Evolutionary conservation across 2,329 filamentous ascomycete species (phyloP).

Genomic region (Trichocomaceae sp.): DNA sequence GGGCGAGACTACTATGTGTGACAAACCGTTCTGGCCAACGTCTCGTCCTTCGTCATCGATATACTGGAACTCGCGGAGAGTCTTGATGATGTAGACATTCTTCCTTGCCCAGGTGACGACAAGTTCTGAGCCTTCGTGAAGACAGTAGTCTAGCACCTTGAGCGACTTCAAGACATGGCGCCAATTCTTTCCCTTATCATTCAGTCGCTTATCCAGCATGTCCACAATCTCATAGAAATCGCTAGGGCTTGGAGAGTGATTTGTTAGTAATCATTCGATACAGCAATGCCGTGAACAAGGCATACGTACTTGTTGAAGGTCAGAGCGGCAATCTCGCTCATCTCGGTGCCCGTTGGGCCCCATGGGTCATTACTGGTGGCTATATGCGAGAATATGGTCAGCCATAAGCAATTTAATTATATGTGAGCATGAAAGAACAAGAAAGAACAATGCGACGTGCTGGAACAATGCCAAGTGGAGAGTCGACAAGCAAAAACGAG

Average conservation of each 20-base stretch:
- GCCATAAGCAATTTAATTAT: not conserved
- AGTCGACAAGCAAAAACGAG: not conserved
- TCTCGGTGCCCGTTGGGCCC: constrained; percentile 95
- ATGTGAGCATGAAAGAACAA: not conserved
- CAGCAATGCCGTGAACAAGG: not conserved
- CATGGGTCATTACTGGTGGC: constrained; percentile 98
- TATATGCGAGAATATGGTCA: constrained; percentile 34
- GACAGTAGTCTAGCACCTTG: constrained; percentile 95
- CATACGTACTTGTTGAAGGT: constrained; percentile 86
- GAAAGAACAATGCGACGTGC: not conserved
- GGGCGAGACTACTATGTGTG: not conserved
- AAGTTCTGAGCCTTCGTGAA: constrained; percentile 93
- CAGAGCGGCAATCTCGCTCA: constrained; percentile 97
- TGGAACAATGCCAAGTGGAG: not conserved
- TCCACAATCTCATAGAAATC: constrained; percentile 99
- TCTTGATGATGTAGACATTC: constrained; percentile 99
- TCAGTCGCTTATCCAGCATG: constrained; percentile 96
- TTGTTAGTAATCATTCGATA: not conserved
- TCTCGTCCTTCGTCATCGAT: constrained; percentile 92
- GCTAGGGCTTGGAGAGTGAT: constrained; percentile 58
- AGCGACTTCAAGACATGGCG: constrained; percentile 94
- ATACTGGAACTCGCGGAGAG: constrained; percentile 91
- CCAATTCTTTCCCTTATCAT: constrained; percentile 99
- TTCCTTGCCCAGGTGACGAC: constrained; percentile 97
- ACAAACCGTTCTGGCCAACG: constrained; percentile 89